A percentile compares a stretch with the other conserved stretches of the same genome.
phyloP scores from a whole-genome alignment of 1,139 yeast genomes.

The Geotrichum carabidarum region DNA sequence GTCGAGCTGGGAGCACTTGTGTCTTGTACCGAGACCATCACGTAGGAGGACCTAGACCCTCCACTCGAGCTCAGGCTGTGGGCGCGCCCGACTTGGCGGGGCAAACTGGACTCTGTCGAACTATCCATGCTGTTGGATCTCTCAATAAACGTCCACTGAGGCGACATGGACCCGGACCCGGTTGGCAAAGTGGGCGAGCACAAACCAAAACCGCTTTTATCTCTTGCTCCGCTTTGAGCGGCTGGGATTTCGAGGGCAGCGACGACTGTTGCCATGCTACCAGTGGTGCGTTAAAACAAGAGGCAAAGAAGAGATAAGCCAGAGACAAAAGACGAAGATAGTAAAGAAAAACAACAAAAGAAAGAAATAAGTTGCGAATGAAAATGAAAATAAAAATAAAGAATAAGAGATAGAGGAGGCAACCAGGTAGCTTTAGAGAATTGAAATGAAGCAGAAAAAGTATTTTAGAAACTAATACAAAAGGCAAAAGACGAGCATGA shows the following conservation, averaged over 20 bases:
- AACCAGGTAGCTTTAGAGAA: too few species aligned
- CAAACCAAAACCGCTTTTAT: not conserved
- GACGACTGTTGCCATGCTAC: not conserved
- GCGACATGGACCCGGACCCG: not conserved
- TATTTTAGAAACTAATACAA: too few species aligned
- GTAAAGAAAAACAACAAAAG: too few species aligned
- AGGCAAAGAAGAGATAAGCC: not conserved
- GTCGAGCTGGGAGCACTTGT: not conserved
- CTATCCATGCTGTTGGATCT: not conserved
- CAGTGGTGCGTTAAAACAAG: not conserved
- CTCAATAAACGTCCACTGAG: conserved; percentile 4
- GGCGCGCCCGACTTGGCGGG: not conserved
- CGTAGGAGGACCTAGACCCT: conserved; percentile 1
- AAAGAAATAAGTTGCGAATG: too few species aligned
- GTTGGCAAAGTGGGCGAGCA: not conserved
- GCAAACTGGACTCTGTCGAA: not conserved
- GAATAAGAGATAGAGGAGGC: too few species aligned
- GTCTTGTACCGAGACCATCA: conserved; percentile 4
- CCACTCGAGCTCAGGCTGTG: not conserved
- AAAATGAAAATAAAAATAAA: too few species aligned
- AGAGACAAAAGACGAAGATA: too few species aligned
- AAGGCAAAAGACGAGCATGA: too few species aligned
- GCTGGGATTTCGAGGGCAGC: not conserved
- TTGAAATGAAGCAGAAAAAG: too few species aligned
- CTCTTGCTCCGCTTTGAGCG: not conserved